Evolutionary conservation across 768 basidiomycete genomes (phyloP), one percentile per base, ranked within the genome.

Genomic region (Hypholoma fasciculare): DNA sequence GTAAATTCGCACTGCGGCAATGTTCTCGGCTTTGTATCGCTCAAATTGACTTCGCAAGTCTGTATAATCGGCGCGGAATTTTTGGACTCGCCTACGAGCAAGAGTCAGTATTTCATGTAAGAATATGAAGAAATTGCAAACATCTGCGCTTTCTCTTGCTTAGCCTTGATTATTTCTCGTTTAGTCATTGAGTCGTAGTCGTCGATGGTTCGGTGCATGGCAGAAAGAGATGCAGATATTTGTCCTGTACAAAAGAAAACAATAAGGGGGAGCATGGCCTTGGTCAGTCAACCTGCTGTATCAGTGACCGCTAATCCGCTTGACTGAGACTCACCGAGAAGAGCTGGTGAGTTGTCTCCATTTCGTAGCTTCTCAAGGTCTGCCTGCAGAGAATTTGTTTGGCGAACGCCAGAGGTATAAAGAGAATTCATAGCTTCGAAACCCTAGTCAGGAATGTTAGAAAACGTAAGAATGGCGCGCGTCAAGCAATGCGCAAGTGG

Each of bases 181-280:
- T 89, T 92, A 0, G 92, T 94, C 92, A 98, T 95, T 8, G 91
- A 89, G 66, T 98, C 96, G 68, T 96, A 98, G 69, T 99, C 97
- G 60, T 98, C 96, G 61, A 98, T 88, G 54, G 97, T 95, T 57
- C 97, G 78, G 50, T 92, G 88, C 83, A 98, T 88, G 2, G 94
- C 95, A 26, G 94, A 86, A n/a, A 99, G 79, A 8, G 94, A 95
- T n/a, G 96, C 95, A 34, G 93, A 92, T 74, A 99, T 94, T 83
- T 98, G 96, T 73, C 96, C 96, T 96, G 78, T n/a, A 56, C 74
- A 65, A 60, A 61, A 59, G 59, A 57, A 48, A n/a, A 38, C 52
- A 30, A 2, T 2, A 61, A 59, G 49, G 48, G 40, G 52, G 58
- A 59, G 27, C 14, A 11, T 8, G 66, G 57, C 57, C 55, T 60